These are phyloP conservation scores for Phytophthora tentaculata DNA, from an alignment of 352 stramenopile genomes.

Conservation along the genomic window DNA sequence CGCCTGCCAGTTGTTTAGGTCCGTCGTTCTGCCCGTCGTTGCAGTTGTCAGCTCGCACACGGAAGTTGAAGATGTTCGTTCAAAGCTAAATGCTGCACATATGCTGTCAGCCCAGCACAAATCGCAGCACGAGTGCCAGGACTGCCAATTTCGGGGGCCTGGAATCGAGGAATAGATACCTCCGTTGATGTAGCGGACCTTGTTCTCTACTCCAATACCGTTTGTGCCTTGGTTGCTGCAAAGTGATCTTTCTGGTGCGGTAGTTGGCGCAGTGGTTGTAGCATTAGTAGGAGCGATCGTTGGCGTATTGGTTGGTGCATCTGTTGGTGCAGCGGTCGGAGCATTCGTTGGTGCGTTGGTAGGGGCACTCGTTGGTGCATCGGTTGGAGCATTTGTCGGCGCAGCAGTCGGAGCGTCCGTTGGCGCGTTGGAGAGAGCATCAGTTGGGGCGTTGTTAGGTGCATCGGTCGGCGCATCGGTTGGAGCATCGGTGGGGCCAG, in stretches of 20 bases:
- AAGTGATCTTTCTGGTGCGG: neutral
- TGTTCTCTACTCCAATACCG: constrained; percentile 2
- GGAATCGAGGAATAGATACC: too few species aligned
- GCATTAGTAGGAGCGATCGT: neutral
- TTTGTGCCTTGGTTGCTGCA: constrained; percentile 2
- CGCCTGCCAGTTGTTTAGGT: constrained; percentile 1
- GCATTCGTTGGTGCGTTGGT: neutral
- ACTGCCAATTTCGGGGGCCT: neutral
- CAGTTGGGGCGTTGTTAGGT: neutral
- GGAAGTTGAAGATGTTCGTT: neutral
- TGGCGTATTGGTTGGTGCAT: neutral
- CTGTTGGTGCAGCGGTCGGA: neutral
- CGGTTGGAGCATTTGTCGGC: neutral
- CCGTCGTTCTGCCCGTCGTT: neutral
- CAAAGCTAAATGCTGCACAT: neutral
- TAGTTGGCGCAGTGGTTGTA: neutral
- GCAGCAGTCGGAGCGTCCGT: neutral
- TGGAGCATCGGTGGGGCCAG: neutral
- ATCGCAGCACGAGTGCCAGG: constrained; percentile 1
- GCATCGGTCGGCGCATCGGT: neutral
- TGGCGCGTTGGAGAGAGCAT: neutral
- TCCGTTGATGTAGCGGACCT: neutral
- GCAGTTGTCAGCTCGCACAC: constrained; percentile 1
- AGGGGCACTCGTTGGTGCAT: neutral
- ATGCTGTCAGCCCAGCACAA: neutral